Evolutionary conservation across 1,284 basidiomycete genomes (phyloP).

Genomic region (Cerioporus squamosus): DNA sequence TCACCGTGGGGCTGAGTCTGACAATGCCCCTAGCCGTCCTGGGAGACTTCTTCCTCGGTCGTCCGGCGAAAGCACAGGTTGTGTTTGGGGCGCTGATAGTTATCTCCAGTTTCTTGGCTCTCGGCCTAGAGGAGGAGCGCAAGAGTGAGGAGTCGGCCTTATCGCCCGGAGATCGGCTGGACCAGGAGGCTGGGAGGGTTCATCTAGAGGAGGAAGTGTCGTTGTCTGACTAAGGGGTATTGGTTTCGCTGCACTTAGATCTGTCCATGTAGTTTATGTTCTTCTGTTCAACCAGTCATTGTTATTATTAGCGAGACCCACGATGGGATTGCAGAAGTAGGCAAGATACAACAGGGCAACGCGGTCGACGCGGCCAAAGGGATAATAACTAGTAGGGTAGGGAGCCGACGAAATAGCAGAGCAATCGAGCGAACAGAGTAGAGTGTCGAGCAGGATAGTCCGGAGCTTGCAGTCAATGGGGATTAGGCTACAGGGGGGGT

Average conservation of each 20-base stretch:
- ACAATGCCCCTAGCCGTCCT: conserved; percentile 91
- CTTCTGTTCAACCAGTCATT: not conserved
- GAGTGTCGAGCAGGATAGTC: not conserved
- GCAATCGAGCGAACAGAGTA: too few relatives aligned
- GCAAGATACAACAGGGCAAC: not conserved
- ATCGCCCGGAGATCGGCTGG: conserved; percentile 24
- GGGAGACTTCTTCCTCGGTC: conserved; percentile 76
- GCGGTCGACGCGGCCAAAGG: not conserved
- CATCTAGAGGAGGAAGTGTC: conserved; percentile 23
- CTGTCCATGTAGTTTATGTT: not conserved
- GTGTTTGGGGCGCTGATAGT: conserved; percentile 72
- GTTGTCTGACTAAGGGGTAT: not conserved
- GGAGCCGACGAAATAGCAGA: too few relatives aligned
- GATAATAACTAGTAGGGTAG: too few relatives aligned
- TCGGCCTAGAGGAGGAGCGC: conserved; percentile 64
- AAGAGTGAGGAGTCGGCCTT: conserved; percentile 32
- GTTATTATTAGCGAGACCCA: not conserved
- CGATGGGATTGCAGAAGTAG: not conserved
- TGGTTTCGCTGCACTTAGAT: not conserved
- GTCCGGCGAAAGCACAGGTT: conserved; percentile 57
- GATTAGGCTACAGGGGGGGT: not conserved
- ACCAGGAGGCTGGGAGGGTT: conserved; percentile 25
- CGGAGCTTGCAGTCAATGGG: not conserved
- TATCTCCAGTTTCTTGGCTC: conserved; percentile 64
- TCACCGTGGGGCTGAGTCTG: conserved; percentile 93